These are phyloP conservation scores for Neostapfia colusana DNA, from an alignment of 176 grass and related monocot genomes.

Conservation along the genomic window DNA sequence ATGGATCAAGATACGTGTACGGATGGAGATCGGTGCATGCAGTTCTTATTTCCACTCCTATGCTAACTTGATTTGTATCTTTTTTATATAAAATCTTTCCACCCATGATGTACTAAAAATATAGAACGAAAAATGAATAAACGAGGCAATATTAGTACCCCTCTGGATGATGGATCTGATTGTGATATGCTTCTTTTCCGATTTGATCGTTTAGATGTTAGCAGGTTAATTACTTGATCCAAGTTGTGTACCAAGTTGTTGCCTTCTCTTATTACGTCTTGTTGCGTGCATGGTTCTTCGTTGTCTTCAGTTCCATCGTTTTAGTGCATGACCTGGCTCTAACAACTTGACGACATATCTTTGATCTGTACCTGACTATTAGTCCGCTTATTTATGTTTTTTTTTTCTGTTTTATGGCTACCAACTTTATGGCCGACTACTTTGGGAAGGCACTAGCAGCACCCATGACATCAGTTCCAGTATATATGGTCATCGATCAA, in stretches of 20 bases:
- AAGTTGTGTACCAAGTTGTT: not conserved
- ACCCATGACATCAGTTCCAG: too few relatives aligned
- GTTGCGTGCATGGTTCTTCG: constrained; percentile 11
- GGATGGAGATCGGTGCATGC: constrained; percentile 20
- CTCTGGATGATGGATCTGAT: not conserved
- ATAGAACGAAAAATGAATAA: not conserved
- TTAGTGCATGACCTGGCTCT: too few relatives aligned
- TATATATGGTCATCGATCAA: too few relatives aligned
- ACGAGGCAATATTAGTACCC: not conserved
- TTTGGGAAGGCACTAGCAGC: too few relatives aligned
- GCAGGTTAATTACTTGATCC: not conserved
- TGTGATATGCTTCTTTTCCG: not conserved
- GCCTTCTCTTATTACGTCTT: constrained; percentile 2
- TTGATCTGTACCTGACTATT: too few relatives aligned
- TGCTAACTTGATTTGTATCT: constrained; percentile 25
- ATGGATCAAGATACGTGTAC: not conserved
- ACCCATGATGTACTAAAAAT: not conserved
- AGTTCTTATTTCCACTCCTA: constrained; percentile 3
- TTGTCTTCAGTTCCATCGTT: not conserved
- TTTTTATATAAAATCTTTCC: not conserved
- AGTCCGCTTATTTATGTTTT: too few relatives aligned
- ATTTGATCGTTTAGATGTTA: not conserved
- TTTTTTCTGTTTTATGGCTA: too few relatives aligned
- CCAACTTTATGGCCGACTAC: too few relatives aligned
- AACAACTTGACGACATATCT: too few relatives aligned